These are phyloP conservation scores for Fusarium keratoplasticum DNA, from an alignment of 2,329 filamentous ascomycete genomes.

Conservation along the genomic window DNA sequence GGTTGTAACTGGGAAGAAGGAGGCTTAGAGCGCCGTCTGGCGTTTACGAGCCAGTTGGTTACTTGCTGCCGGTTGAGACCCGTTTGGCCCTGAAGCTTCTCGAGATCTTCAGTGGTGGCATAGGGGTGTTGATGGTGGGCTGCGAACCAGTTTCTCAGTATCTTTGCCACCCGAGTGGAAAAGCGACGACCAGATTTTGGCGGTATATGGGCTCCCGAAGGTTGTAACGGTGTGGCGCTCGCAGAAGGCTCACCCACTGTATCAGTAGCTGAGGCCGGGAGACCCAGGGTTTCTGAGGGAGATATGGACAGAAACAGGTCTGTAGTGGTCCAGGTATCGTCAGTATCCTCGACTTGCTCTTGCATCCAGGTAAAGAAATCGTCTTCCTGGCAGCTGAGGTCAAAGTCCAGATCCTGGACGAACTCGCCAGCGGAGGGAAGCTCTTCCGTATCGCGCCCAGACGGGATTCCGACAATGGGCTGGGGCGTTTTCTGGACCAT, in stretches of 20 bases:
- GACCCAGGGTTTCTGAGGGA: neutral
- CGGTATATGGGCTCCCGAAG: neutral
- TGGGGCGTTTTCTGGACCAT: neutral
- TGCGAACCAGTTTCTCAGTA: neutral
- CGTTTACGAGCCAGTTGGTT: neutral
- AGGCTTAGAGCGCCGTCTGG: neutral
- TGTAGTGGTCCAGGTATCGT: neutral
- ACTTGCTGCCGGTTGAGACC: neutral
- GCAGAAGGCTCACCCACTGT: neutral
- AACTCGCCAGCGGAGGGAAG: neutral
- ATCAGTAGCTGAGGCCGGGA: neutral
- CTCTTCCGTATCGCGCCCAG: neutral
- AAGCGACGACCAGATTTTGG: neutral
- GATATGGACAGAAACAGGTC: neutral
- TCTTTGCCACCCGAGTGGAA: neutral
- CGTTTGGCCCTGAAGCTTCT: neutral
- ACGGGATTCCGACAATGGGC: neutral
- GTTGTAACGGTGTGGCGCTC: neutral
- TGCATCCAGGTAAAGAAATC: neutral
- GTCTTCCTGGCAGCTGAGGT: neutral
- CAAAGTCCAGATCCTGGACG: neutral
- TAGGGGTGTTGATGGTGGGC: neutral
- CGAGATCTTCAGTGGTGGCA: neutral
- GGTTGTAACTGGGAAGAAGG: neutral
- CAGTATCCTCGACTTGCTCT: neutral